These are phyloP conservation scores for Penicilliopsis zonata DNA, from an alignment of 495 filamentous ascomycete genomes.

Conservation along the genomic window DNA sequence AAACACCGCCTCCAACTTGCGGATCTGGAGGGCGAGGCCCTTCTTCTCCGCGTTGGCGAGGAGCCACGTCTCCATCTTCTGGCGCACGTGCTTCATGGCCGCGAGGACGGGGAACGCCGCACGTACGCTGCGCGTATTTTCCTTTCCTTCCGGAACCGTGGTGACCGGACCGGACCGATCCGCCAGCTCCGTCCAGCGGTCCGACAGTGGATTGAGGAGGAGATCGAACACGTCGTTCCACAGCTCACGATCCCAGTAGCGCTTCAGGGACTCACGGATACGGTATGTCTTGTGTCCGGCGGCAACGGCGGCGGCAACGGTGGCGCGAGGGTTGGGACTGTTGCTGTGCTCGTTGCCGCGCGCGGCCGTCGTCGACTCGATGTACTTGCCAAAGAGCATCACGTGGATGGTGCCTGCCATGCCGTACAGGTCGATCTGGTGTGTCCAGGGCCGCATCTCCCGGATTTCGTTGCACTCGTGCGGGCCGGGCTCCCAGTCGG, in stretches of 20 bases:
- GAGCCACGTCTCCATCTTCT: constrained; percentile 78
- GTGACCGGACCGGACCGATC: constrained; percentile 35
- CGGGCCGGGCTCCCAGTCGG: constrained; percentile 78
- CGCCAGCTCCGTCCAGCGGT: constrained; percentile 39
- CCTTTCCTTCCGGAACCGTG: no score
- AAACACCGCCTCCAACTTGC: constrained; percentile 56
- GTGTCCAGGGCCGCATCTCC: constrained; percentile 86
- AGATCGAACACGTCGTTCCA: constrained; percentile 79
- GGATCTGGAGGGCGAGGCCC: constrained; percentile 40
- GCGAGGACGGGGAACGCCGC: constrained; percentile 51
- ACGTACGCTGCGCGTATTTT: not conserved
- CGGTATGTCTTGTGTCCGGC: constrained; percentile 38
- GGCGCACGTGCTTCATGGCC: constrained; percentile 52
- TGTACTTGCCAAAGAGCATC: constrained; percentile 87
- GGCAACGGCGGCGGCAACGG: constrained; percentile 8
- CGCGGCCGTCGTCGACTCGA: constrained; percentile 59
- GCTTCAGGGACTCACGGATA: constrained; percentile 66
- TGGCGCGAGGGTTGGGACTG: constrained; percentile 14
- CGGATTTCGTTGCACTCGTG: constrained; percentile 92
- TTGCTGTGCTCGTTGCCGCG: constrained; percentile 4
- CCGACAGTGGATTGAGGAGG: constrained; percentile 62
- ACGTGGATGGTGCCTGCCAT: constrained; percentile 76
- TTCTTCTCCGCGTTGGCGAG: constrained; percentile 74
- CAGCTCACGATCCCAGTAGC: constrained; percentile 91
- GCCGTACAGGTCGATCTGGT: constrained; percentile 90